A percentile compares a stretch with the other conserved stretches of the same genome.
Conservation (phyloP, 345 rosid species). For the Bretschneidera sinensis region DNA sequence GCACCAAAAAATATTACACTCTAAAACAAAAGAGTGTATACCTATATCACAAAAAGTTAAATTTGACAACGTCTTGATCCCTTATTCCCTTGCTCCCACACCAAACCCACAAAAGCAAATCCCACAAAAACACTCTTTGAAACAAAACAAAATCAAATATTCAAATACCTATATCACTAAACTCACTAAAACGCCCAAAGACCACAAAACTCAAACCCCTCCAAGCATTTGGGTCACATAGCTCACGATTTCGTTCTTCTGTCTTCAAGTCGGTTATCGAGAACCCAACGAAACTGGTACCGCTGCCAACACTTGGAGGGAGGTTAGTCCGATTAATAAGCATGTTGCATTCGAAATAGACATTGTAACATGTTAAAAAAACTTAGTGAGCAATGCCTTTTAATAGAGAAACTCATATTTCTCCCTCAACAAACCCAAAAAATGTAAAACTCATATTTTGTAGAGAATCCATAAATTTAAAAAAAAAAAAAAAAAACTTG, state of each 20-base stretch:
- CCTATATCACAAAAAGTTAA: too few relatives aligned
- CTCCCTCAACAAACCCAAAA: too few relatives aligned
- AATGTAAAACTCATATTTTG: too few relatives aligned
- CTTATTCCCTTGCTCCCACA: background rate
- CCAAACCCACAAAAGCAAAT: background rate
- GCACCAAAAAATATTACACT: too few relatives aligned
- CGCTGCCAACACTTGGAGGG: slow-evolving; percentile 75
- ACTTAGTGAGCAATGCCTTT: too few relatives aligned
- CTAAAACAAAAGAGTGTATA: too few relatives aligned
- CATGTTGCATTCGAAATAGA: slow-evolving; percentile 67
- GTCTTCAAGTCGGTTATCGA: slow-evolving; percentile 77
- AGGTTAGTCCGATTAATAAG: slow-evolving; percentile 62
- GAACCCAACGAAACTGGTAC: slow-evolving; percentile 69
- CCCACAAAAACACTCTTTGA: background rate
- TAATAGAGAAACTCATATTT: too few relatives aligned
- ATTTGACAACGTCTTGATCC: too few relatives aligned
- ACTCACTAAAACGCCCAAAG: background rate
- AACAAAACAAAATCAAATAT: background rate
- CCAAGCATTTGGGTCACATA: slow-evolving; percentile 62
- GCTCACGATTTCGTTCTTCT: slow-evolving; percentile 87
- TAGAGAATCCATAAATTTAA: too few relatives aligned
- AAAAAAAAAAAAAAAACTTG: too few relatives aligned
- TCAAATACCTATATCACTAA: background rate
- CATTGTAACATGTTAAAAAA: too few relatives aligned
- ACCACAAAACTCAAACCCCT: background rate